Evolutionary conservation across 2,329 filamentous ascomycete genomes (phyloP).

Genomic region (Myriosclerotinia duriaeana): DNA sequence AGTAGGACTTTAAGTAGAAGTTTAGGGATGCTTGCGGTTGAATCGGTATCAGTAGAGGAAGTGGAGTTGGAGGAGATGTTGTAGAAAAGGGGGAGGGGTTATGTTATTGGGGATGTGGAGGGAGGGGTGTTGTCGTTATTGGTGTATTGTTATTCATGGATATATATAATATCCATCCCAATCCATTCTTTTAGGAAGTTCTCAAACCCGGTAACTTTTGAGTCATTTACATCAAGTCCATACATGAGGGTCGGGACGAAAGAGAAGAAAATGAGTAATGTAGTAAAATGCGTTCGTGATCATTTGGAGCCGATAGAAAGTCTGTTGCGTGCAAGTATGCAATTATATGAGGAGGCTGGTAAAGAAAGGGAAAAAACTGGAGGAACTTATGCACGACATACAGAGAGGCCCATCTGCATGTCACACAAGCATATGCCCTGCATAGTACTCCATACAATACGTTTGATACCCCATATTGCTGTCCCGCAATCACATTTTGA

Average conservation of each 20-base stretch:
- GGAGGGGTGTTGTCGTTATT: neutral
- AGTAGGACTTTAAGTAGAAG: neutral
- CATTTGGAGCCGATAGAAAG: no score
- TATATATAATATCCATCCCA: constrained; percentile 7
- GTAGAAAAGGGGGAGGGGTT: neutral
- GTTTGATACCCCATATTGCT: neutral
- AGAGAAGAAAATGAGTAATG: neutral
- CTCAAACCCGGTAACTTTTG: neutral
- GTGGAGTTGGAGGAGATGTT: constrained; percentile 11
- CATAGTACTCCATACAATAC: constrained; percentile 5
- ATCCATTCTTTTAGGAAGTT: neutral
- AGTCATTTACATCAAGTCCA: neutral
- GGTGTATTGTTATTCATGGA: neutral
- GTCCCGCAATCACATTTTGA: neutral
- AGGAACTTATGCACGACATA: constrained; percentile 9
- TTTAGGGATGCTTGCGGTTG: neutral
- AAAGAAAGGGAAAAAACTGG: neutral
- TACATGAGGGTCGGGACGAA: neutral
- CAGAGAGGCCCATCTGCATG: constrained; percentile 9
- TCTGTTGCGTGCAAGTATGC: neutral
- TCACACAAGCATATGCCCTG: constrained; percentile 15
- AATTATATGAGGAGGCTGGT: constrained; percentile 4
- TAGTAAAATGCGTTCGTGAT: neutral
- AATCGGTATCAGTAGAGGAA: neutral
- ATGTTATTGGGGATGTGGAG: neutral